Evolutionary conservation across 352 stramenopile species (phyloP).

Genomic region (Lagenidium giganteum): DNA sequence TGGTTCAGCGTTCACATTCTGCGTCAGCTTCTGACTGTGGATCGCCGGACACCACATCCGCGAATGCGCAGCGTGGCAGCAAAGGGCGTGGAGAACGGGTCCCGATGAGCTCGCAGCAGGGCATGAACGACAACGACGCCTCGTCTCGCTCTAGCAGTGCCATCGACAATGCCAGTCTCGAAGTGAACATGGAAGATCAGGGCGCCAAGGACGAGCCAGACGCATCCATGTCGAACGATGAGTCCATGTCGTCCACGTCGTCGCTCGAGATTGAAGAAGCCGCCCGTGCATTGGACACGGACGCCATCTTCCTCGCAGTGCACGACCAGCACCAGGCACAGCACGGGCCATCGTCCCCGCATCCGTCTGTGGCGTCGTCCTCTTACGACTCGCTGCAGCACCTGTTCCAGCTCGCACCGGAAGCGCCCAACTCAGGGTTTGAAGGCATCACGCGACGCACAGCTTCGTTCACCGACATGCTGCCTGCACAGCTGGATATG

Average conservation of each 20-base stretch:
- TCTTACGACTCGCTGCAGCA: not conserved
- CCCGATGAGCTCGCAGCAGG: no score
- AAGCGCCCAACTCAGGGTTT: no score
- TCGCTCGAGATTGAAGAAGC: conserved; percentile 17
- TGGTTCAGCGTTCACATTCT: no score
- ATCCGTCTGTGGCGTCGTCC: conserved; percentile 6
- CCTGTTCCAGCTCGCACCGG: not conserved
- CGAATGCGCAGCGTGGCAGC: no score
- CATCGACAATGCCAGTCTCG: no score
- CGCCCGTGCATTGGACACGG: conserved; percentile 3
- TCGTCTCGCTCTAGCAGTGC: conserved; percentile 5
- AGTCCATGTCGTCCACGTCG: conserved; percentile 22
- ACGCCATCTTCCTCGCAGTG: conserved; percentile 9
- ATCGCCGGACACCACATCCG: no score
- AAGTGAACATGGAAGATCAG: no score
- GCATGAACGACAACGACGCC: no score
- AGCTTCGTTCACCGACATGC: not conserved
- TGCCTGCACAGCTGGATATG: conserved; percentile 1
- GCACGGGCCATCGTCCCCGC: conserved; percentile 1
- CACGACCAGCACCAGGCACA: conserved; percentile 1
- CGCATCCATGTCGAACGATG: conserved; percentile 11
- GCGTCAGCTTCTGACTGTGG: no score
- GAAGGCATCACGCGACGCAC: no score
- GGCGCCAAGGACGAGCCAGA: no score
- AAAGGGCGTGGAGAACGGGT: no score